Conservation (phyloP, 345 rosid species). For the Boechera stricta region DNA sequence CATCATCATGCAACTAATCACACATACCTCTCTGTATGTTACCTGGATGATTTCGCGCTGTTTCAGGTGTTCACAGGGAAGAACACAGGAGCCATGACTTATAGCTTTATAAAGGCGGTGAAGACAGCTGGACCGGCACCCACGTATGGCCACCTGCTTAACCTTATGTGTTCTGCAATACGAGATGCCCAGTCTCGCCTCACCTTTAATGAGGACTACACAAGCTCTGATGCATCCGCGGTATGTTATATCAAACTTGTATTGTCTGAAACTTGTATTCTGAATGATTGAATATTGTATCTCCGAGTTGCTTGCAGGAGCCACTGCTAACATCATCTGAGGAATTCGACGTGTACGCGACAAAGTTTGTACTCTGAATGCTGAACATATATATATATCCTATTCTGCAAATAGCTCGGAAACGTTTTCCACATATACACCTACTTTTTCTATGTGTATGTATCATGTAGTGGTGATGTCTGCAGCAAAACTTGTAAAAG, state of each 20-base stretch:
- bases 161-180: conserved; percentile 56
- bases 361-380: conserved; percentile 53
- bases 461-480: conserved; percentile 13
- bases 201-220: conserved; percentile 36
- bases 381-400: neutral
- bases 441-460: conserved; percentile 12
- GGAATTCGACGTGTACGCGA: conserved; percentile 59
- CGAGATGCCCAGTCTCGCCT: conserved; percentile 54
- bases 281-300: conserved; percentile 11
- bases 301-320: conserved; percentile 54
- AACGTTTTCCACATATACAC: conserved; percentile 21
- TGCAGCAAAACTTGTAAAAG: conserved; percentile 11
- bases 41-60: conserved; percentile 16
- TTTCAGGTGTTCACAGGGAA: conserved; percentile 66
- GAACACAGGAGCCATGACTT: conserved; percentile 73
- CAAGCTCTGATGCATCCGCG: conserved; percentile 43
- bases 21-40: neutral
- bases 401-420: conserved; percentile 20
- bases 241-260: conserved; percentile 43
- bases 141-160: conserved; percentile 68
- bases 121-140: conserved; percentile 59
- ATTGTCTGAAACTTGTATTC: neutral
- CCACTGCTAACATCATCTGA: conserved; percentile 71
- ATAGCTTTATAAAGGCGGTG: conserved; percentile 76
- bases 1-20: conserved; percentile 4